Evolutionary conservation across 768 basidiomycete genomes (phyloP).

Genomic region (Tephrocybe rancida): DNA sequence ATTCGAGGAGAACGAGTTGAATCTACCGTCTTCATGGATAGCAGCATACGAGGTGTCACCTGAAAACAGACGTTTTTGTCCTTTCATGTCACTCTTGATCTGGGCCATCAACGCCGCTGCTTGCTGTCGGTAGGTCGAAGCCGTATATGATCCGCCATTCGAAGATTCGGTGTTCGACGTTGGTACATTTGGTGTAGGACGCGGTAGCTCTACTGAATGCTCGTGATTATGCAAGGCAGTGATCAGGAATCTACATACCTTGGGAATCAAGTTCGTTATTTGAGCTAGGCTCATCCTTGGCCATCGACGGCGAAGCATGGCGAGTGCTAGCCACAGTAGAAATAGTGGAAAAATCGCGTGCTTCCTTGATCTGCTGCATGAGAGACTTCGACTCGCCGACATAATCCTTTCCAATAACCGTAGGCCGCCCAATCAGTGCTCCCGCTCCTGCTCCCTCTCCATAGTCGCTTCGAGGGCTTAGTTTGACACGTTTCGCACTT

Average conservation of each 20-base stretch:
- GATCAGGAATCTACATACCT: slow-evolving; percentile 18
- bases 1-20: slow-evolving; percentile 20
- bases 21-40: slow-evolving; percentile 33
- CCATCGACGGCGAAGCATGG: slow-evolving; percentile 26
- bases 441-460: slow-evolving; percentile 50
- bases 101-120: slow-evolving; percentile 85
- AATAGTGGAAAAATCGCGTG: slow-evolving; percentile 77
- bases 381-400: slow-evolving; percentile 76
- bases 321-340: slow-evolving; percentile 58
- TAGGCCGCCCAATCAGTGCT: slow-evolving; percentile 52
- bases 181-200: slow-evolving; percentile 35
- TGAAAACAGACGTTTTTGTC: slow-evolving; percentile 73
- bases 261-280: slow-evolving; percentile 15
- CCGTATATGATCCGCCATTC: slow-evolving; percentile 48
- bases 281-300: slow-evolving; percentile 12
- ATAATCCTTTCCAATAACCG: slow-evolving; percentile 60
- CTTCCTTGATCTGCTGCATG: slow-evolving; percentile 80
- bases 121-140: slow-evolving; percentile 71
- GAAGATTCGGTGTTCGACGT: slow-evolving; percentile 28
- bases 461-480: slow-evolving; percentile 68
- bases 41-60: slow-evolving; percentile 56
- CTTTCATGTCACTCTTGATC: slow-evolving; percentile 78
- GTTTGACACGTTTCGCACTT: slow-evolving; percentile 79
- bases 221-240: not conserved
- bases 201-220: slow-evolving; percentile 26